These are phyloP conservation scores for Aspergillus spinulosporus DNA, from an alignment of 2,329 filamentous ascomycete genomes.

Conservation along the genomic window DNA sequence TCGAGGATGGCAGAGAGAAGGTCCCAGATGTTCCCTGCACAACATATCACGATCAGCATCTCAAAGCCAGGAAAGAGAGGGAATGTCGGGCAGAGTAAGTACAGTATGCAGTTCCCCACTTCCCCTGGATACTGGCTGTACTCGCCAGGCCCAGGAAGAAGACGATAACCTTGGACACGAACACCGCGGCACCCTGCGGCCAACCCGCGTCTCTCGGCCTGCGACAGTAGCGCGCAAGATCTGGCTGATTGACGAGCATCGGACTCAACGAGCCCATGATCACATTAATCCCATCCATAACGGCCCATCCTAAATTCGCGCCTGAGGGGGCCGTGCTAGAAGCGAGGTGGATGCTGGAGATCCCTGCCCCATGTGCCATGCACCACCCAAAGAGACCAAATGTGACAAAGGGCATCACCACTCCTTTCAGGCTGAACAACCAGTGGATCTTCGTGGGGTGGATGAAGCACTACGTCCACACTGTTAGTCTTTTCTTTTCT, in stretches of 20 bases:
- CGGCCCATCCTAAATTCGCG: slow-evolving; percentile 5
- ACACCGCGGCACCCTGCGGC: slow-evolving; percentile 2
- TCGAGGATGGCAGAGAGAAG: slow-evolving; percentile 10
- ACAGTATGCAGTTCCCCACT: slow-evolving; percentile 6
- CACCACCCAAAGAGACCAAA: slow-evolving; percentile 8
- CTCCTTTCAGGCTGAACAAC: slow-evolving; percentile 1
- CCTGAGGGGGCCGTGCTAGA: background rate
- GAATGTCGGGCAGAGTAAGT: background rate
- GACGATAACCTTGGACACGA: background rate
- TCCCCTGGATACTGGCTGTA: background rate
- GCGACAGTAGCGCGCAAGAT: slow-evolving; percentile 7
- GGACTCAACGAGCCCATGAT: background rate
- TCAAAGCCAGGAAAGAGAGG: background rate
- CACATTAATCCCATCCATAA: slow-evolving; percentile 7
- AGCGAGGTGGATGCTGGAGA: background rate
- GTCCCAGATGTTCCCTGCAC: slow-evolving; percentile 16
- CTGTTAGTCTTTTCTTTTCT: too few relatives aligned
- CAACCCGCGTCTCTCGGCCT: background rate
- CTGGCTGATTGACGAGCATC: slow-evolving; percentile 6
- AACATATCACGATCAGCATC: background rate
- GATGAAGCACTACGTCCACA: background rate
- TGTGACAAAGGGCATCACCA: slow-evolving; percentile 9
- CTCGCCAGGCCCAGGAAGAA: slow-evolving; percentile 1
- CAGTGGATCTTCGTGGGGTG: slow-evolving; percentile 7
- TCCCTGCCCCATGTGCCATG: slow-evolving; percentile 2